Base-by-base conservation (phyloP, 192 early-diverging fungal species). In the Mortierella claussenii region DNA sequence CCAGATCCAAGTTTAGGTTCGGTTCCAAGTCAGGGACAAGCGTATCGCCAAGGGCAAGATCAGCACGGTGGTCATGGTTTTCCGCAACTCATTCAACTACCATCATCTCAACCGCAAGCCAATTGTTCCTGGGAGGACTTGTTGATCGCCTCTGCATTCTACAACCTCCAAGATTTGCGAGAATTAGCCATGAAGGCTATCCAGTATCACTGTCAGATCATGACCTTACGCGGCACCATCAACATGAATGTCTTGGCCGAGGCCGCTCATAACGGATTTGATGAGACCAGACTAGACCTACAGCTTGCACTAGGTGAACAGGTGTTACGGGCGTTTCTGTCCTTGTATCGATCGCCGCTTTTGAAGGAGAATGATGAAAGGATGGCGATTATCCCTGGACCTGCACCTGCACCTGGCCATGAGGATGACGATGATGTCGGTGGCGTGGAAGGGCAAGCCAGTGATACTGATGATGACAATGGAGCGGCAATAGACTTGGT, bases 71-170 rank as follows among this genome's bases (percentile, higher is more conserved):
- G n/a, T n/a, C n/a, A n/a, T n/a, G n/a, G n/a, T 34, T 32, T 24
- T 3, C 3, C n/a, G 20, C 54, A 55, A 26, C 3, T 4, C 18
- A 11, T 21, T 0, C 8, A 36, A 4, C 30, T 0, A 27, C 11
- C 21, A 44, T 51, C 43, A 15, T 28, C 2, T 26, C 27, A 13
- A 30, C 13, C 17, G 1, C 34, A 23, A 4, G 9, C 59, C 2
- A 47, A 36, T 11, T 65, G 70, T 54, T 54, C 70, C 17, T 74
- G 61, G 61, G 70, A 74, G 27, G 23, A 30, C 10, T 49, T 74
- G 5, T 28, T 74, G 11, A 5, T 46, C 2, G 32, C 24, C 6
- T 47, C 70, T 2, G 45, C 13, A 5, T 4, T 34, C 0, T 60
- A 50, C 2, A 33, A 43, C 2, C 32, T 75, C 15, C 6, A 33